Conservation (phyloP, 441 rosid species). For the Macaranga tanarius region DNA sequence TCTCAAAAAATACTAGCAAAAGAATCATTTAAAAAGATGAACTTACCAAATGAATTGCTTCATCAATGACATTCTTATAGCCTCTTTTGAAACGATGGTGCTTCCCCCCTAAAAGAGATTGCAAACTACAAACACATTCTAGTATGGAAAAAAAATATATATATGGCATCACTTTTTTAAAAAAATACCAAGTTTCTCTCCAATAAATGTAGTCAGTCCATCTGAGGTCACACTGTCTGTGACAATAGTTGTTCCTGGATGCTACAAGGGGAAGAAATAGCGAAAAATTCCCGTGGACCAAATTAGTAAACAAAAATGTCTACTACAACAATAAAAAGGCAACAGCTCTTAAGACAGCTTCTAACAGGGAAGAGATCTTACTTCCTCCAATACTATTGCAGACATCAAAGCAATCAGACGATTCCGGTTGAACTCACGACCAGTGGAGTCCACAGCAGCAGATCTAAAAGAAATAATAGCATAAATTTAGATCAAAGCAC, state of each 20-base stretch:
- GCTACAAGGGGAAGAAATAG: slow-evolving; percentile 36
- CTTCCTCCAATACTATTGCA: slow-evolving; percentile 95
- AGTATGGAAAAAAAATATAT: slow-evolving; percentile 22
- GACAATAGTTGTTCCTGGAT: slow-evolving; percentile 90
- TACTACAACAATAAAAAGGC: not conserved
- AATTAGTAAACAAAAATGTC: not conserved
- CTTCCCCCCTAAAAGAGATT: slow-evolving; percentile 67
- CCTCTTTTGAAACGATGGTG: slow-evolving; percentile 98
- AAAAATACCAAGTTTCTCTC: slow-evolving; percentile 74
- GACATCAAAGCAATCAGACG: slow-evolving; percentile 88
- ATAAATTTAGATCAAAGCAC: not conserved
- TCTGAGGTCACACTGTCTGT: slow-evolving; percentile 99
- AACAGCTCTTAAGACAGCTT: slow-evolving; percentile 12
- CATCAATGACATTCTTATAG: slow-evolving; percentile 95
- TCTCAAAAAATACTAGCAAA: not conserved
- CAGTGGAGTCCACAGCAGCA: slow-evolving; percentile 97
- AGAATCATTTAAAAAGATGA: slow-evolving; percentile 6
- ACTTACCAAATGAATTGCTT: slow-evolving; percentile 89
- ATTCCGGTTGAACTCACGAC: slow-evolving; percentile 87
- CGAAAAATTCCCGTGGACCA: slow-evolving; percentile 19
- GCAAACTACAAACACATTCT: slow-evolving; percentile 19
- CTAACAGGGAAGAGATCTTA: slow-evolving; percentile 39
- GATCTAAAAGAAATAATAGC: slow-evolving; percentile 49
- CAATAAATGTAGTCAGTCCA: slow-evolving; percentile 80
- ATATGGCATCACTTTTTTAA: slow-evolving; percentile 17